Conservation (phyloP, 78 protist species). For the Tieghemostelium lacteum region DNA sequence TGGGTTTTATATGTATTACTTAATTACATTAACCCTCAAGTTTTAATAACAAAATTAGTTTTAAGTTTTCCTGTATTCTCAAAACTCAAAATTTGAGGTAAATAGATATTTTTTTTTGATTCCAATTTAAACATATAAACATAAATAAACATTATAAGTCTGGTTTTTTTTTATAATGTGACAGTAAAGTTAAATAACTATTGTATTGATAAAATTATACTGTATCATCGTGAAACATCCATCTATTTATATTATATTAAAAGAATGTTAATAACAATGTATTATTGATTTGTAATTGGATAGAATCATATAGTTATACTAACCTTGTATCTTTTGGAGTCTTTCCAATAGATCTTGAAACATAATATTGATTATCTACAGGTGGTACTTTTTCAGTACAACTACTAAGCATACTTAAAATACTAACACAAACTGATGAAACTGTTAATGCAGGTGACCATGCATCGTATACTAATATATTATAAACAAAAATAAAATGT, state of each 20-base stretch:
- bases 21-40: too few relatives aligned
- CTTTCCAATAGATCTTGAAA: constrained; percentile 36
- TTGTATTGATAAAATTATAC: constrained; percentile 42
- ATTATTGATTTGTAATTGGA: not conserved
- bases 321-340: constrained; percentile 63
- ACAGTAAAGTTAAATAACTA: too few relatives aligned
- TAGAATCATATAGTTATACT: not conserved
- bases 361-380: constrained; percentile 35
- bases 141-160: too few relatives aligned
- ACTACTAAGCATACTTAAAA: constrained; percentile 81
- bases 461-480: constrained; percentile 67
- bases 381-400: constrained; percentile 72
- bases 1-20: too few relatives aligned
- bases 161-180: too few relatives aligned
- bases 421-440: constrained; percentile 77
- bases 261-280: not conserved
- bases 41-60: too few relatives aligned
- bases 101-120: too few relatives aligned
- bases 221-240: constrained; percentile 72
- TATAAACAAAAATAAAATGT: not conserved
- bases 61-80: too few relatives aligned
- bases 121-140: too few relatives aligned
- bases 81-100: too few relatives aligned
- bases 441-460: constrained; percentile 89
- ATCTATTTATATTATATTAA: not conserved